Percentiles rank a stretch among this genome's conserved stretches.
These are phyloP conservation scores for Suillus occidentalis DNA, from an alignment of 768 basidiomycete species.

Conservation along the genomic window DNA sequence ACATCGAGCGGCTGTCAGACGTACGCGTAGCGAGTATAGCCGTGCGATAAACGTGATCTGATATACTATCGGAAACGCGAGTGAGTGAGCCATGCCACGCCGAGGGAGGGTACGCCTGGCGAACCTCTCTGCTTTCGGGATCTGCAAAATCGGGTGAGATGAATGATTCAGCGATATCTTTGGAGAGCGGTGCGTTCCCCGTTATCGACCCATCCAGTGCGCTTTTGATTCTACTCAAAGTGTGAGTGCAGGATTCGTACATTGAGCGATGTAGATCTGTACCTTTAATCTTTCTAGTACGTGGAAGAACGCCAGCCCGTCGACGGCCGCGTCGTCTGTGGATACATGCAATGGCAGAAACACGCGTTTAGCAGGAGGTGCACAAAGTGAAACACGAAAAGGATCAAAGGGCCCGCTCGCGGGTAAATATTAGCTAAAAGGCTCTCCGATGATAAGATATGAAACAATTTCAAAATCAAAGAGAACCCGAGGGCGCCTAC, in stretches of 20 bases:
- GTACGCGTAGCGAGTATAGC: slow-evolving; percentile 88
- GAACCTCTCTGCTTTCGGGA: slow-evolving; percentile 83
- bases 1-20: slow-evolving; percentile 71
- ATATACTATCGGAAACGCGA: slow-evolving; percentile 56
- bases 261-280: background rate
- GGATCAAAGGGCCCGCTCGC: background rate
- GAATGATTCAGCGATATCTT: slow-evolving; percentile 10
- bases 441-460: slow-evolving; percentile 33
- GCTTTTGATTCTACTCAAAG: slow-evolving; percentile 78
- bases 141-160: slow-evolving; percentile 40
- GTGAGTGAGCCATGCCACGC: background rate
- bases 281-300: slow-evolving; percentile 89
- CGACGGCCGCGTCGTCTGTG: slow-evolving; percentile 52
- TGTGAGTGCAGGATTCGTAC: background rate
- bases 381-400: background rate
- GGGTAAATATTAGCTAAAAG: background rate
- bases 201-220: slow-evolving; percentile 93
- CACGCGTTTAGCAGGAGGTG: slow-evolving; percentile 33
- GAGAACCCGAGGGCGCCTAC: slow-evolving; percentile 10
- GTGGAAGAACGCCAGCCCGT: slow-evolving; percentile 89
- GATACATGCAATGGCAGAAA: slow-evolving; percentile 62
- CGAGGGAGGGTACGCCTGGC: background rate
- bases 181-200: slow-evolving; percentile 32
- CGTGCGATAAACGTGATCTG: slow-evolving; percentile 99
- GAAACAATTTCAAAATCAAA: background rate